Evolutionary conservation across 1,139 yeast species (phyloP), one percentile per base, ranked within the genome.

Genomic region (Pichia sp.): DNA sequence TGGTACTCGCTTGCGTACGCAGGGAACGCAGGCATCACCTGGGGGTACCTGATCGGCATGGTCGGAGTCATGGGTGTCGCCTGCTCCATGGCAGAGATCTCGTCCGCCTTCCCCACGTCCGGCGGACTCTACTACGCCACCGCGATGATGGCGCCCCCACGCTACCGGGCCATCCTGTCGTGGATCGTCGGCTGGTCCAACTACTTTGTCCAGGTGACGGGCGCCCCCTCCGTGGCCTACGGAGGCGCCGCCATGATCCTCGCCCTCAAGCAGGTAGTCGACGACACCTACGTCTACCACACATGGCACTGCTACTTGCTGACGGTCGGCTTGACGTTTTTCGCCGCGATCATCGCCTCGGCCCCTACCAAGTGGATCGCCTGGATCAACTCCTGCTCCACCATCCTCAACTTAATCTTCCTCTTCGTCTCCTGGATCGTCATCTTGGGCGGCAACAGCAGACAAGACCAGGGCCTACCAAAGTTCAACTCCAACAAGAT

Each of bases 101-200:
- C 86, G 0, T 76, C 83, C 49, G 79, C 89, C 2, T 80, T 81
- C 61, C 90, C 90, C 49, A 84, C 90, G 1, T 77, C 85, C 26
- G 90, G 90, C 53, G 90, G 90, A 1, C 70, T 84, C 32, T 85
- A 84, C 67, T 83, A 82, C 74, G 70, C 72, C 16, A 67, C 72
- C 6, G 69, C 70, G 8, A 82, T 79, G 67, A 68, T 81, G 57
- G 76, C 84, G 2, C 85, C 85, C 8, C 80, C 75, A 51, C 75
- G 71, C 60, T 79, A 73, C 64, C 78, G 79, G 34, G 79, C 85
- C 1, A 64, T 80, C 19, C 72, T 81, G 53, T 80, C 87, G 3
- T 82, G 85, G 84, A 65, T 76, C 54, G 79, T 81, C 13, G 81
- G 84, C 56, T 81, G 84, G 79, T 74, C 82, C 45, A 81, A 82